These are phyloP conservation scores for Globisporangium polare DNA, from an alignment of 352 stramenopile genomes.

Conservation along the genomic window DNA sequence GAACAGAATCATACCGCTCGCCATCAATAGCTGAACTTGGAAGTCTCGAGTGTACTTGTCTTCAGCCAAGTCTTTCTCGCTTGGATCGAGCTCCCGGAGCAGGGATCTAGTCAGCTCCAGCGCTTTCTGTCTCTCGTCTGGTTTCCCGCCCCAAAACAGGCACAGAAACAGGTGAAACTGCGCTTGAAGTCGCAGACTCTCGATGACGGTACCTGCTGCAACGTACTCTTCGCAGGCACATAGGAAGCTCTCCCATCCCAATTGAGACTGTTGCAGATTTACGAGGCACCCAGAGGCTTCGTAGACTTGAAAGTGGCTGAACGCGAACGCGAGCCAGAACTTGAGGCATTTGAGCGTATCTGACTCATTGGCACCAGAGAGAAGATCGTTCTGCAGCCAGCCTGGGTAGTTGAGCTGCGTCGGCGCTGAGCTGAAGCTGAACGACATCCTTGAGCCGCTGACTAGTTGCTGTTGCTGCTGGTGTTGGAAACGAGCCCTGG, in stretches of 20 bases:
- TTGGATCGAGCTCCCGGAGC: conserved; percentile 11
- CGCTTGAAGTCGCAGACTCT: conserved; percentile 22
- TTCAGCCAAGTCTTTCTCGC: conserved; percentile 6
- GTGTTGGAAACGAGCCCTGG: neutral
- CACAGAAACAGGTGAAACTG: conserved; percentile 34
- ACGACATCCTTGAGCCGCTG: conserved; percentile 39
- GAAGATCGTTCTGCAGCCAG: conserved; percentile 13
- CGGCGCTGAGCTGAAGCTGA: conserved; percentile 44
- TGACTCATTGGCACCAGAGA: neutral
- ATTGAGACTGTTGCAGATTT: conserved; percentile 35
- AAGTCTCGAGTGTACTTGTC: neutral
- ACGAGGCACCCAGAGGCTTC: conserved; percentile 40
- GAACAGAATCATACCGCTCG: conserved; percentile 39
- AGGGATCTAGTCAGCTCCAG: conserved; percentile 3
- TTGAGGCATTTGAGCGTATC: conserved; percentile 21
- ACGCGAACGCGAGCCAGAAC: conserved; percentile 58
- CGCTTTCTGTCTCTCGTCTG: conserved; percentile 9
- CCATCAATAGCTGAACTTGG: conserved; percentile 34
- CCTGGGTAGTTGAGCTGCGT: conserved; percentile 20
- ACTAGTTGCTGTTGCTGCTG: neutral
- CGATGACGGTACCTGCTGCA: conserved; percentile 12
- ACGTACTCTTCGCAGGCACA: neutral
- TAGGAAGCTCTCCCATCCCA: conserved; percentile 44
- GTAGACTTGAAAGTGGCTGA: conserved; percentile 49
- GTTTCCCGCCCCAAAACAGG: conserved; percentile 32